A percentile compares a stretch with the other conserved stretches of the same genome.
Conservation (phyloP, 257 asterid species). For the Solanum pennellii region DNA sequence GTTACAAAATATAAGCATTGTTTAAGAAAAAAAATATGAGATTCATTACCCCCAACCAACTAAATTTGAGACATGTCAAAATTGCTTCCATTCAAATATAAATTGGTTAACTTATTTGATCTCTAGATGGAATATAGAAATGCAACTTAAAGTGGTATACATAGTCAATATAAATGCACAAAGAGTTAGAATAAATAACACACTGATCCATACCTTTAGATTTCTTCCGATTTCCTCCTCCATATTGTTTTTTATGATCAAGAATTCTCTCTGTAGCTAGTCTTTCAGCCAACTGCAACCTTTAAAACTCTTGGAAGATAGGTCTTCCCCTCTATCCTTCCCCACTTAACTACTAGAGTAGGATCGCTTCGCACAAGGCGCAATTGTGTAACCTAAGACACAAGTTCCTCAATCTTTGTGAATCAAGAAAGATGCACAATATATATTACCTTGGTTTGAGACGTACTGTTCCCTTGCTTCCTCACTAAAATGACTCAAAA, state of each 20-base stretch:
- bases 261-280: neutral
- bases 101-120: neutral
- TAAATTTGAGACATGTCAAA: neutral
- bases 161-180: neutral
- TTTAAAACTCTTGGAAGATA: neutral
- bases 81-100: neutral
- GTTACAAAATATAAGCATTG: neutral
- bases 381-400: neutral
- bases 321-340: neutral
- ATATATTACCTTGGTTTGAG: neutral
- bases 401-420: neutral
- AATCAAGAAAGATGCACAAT: neutral
- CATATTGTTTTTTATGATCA: neutral
- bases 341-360: neutral
- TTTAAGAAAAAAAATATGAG: neutral
- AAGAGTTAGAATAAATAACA: neutral
- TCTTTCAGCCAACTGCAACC: neutral
- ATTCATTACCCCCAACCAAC: neutral
- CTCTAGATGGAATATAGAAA: neutral
- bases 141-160: neutral
- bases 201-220: neutral
- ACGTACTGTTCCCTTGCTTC: neutral
- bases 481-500: neutral
- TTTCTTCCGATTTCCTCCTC: neutral
- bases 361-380: neutral